phyloP scores from a whole-genome alignment of 1,284 basidiomycete genomes.

The Phylloboletellus chloephorus region DNA sequence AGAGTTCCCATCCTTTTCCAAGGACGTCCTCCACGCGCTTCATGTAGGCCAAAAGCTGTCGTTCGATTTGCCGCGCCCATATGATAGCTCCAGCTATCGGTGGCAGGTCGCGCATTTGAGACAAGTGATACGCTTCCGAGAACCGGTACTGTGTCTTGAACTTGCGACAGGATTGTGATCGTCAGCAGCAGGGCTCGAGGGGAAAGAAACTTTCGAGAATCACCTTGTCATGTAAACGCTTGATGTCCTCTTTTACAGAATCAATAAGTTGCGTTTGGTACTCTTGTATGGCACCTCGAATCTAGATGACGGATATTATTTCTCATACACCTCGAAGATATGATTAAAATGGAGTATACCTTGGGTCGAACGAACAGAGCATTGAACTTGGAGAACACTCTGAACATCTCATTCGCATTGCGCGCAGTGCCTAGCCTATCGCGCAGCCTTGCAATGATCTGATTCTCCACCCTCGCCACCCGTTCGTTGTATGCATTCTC shows the following conservation, averaged over 20 bases:
- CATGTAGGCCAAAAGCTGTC: slow-evolving; percentile 96
- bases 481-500: slow-evolving; percentile 98
- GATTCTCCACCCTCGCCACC: slow-evolving; percentile 95
- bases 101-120: slow-evolving; percentile 94
- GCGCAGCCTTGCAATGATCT: slow-evolving; percentile 90
- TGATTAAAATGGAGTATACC: slow-evolving; percentile 42
- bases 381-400: slow-evolving; percentile 98
- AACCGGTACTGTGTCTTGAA: slow-evolving; percentile 93
- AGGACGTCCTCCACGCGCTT: slow-evolving; percentile 99
- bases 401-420: slow-evolving; percentile 99
- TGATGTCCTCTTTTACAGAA: slow-evolving; percentile 97
- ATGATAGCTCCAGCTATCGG: slow-evolving; percentile 97
- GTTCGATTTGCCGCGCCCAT: slow-evolving; percentile 97
- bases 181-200: slow-evolving; percentile 10
- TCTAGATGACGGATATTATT: slow-evolving; percentile 43
- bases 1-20: slow-evolving; percentile 97
- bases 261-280: slow-evolving; percentile 98
- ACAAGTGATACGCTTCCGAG: slow-evolving; percentile 97
- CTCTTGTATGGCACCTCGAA: slow-evolving; percentile 96
- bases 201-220: slow-evolving; percentile 8
- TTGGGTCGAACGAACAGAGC: slow-evolving; percentile 97
- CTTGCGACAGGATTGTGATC: slow-evolving; percentile 37
- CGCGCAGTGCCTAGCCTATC: slow-evolving; percentile 93
- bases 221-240: slow-evolving; percentile 89
- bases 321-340: neutral